Conservation (phyloP, 495 filamentous ascomycete species). For the Talaromyces ruber region DNA sequence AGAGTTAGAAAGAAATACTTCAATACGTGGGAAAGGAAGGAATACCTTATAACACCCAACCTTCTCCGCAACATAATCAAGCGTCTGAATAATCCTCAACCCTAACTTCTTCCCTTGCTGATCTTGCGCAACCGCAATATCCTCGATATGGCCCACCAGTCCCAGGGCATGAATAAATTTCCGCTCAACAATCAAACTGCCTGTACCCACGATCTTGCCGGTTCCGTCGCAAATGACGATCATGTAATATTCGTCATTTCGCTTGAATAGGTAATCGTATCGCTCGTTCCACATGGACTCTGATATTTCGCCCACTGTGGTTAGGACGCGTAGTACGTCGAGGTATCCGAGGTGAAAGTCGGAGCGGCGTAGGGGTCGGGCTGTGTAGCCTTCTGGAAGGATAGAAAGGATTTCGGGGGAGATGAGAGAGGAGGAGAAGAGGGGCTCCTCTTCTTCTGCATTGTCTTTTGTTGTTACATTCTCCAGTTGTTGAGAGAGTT, state of each 20-base stretch:
- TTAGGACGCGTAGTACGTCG: constrained; percentile 83
- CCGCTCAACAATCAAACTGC: constrained; percentile 70
- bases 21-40: not conserved
- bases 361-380: constrained; percentile 68
- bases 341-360: constrained; percentile 75
- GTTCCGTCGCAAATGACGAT: constrained; percentile 70
- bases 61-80: constrained; percentile 78
- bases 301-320: constrained; percentile 82
- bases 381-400: constrained; percentile 72
- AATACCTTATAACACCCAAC: constrained; percentile 85
- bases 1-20: constrained; percentile 1
- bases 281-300: constrained; percentile 66
- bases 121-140: constrained; percentile 88
- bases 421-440: constrained; percentile 73
- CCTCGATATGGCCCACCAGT: constrained; percentile 92
- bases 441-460: constrained; percentile 35
- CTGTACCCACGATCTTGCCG: constrained; percentile 72
- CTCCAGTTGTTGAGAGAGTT: not conserved
- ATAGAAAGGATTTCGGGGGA: constrained; percentile 60
- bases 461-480: constrained; percentile 27
- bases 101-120: constrained; percentile 97
- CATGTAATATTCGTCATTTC: constrained; percentile 76
- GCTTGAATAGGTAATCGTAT: constrained; percentile 74
- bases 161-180: constrained; percentile 44
- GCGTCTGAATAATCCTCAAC: constrained; percentile 82